Conservation (phyloP, 371 early-diverging fungal species). For the Mortierella sp. region DNA sequence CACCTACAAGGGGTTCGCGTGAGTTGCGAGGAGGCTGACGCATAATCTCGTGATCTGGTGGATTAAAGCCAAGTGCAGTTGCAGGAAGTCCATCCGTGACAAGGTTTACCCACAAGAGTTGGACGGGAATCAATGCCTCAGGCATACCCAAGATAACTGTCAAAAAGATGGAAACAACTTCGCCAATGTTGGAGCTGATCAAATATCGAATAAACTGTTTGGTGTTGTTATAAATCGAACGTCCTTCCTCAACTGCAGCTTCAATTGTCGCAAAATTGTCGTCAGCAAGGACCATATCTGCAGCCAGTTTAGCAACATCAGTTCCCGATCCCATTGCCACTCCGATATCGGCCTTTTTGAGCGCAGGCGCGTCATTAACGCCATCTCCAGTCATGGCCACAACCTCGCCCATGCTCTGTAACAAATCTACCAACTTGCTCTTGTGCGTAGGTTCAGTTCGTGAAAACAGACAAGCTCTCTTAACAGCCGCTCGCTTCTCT, state of each 20-base stretch:
- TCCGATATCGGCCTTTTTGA: conserved; percentile 92
- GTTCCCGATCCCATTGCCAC: conserved; percentile 95
- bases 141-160: conserved; percentile 94
- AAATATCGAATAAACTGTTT: conserved; percentile 94
- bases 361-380: conserved; percentile 92
- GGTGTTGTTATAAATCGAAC: conserved; percentile 93
- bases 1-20: conserved; percentile 89
- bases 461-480: conserved; percentile 70
- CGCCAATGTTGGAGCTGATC: conserved; percentile 91
- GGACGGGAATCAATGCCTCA: conserved; percentile 97
- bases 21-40: conserved; percentile 88
- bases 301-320: conserved; percentile 92
- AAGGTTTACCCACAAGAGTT: conserved; percentile 97
- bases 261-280: conserved; percentile 93
- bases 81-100: conserved; percentile 99
- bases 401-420: conserved; percentile 81
- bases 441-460: conserved; percentile 96
- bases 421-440: conserved; percentile 94
- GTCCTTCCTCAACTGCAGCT: conserved; percentile 84
- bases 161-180: conserved; percentile 92
- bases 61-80: conserved; percentile 97
- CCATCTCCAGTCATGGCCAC: conserved; percentile 92
- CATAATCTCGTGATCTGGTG: conserved; percentile 96
- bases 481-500: conserved; percentile 85
- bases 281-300: conserved; percentile 91